Percentiles rank a stretch among this genome's conserved stretches.
Conservation (phyloP, 139 green algal species). For the Micromonas commoda region DNA sequence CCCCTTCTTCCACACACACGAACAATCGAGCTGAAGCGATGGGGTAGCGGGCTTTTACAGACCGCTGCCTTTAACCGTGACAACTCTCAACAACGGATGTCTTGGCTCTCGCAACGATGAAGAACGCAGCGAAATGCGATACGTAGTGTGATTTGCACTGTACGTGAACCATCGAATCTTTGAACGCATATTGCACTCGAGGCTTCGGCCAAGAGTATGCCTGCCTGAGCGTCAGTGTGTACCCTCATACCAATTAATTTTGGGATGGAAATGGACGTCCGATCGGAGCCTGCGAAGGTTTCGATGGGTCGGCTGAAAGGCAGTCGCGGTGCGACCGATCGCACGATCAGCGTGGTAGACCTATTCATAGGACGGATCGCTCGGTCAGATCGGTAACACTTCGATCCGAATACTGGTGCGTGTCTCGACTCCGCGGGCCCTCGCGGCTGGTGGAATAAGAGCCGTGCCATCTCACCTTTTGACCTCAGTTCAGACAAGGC, state of each 20-base stretch:
- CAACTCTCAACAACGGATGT: conserved; percentile 82
- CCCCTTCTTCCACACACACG: background rate
- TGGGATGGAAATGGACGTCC: conserved; percentile 26
- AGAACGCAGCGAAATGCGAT: conserved; percentile 93
- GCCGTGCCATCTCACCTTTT: conserved; percentile 38
- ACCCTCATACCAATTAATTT: conserved; percentile 38
- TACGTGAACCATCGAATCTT: conserved; percentile 84
- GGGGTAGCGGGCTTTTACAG: background rate
- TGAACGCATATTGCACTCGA: conserved; percentile 85
- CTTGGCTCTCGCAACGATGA: conserved; percentile 83
- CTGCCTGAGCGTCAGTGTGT: conserved; percentile 75
- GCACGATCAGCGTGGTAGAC: conserved; percentile 28
- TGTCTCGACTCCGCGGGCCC: background rate
- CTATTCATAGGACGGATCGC: conserved; percentile 19
- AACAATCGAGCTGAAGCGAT: conserved; percentile 1
- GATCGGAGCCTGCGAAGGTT: background rate
- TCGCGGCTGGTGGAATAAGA: background rate
- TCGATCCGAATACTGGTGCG: background rate
- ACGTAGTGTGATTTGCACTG: conserved; percentile 89
- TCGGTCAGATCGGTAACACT: conserved; percentile 17
- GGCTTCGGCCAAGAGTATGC: conserved; percentile 71
- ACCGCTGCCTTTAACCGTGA: conserved; percentile 39
- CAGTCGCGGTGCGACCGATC: conserved; percentile 22
- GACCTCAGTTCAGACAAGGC: conserved; percentile 82
- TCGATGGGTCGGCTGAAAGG: conserved; percentile 22